Evolutionary conservation across 768 basidiomycete species (phyloP), one percentile per base, ranked within the genome.

Genomic region (Tulasnella sp.): DNA sequence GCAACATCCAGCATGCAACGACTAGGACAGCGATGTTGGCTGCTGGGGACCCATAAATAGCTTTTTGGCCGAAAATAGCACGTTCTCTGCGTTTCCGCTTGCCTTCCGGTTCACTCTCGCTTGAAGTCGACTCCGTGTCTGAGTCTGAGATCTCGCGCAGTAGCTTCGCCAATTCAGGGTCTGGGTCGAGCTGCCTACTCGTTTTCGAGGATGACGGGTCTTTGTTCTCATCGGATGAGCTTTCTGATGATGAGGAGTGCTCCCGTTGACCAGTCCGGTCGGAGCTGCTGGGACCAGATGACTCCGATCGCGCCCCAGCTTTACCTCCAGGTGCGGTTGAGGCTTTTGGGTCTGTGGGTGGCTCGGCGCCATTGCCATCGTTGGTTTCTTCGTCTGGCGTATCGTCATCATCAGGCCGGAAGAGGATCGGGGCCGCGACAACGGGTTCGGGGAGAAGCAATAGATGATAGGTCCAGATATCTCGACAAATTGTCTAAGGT

Each of bases 391-490:
- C 79, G 79, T 87, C 83, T n/a, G 34, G 15, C 39, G 49, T 52
- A 14, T 37, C 15, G 29, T 69, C 68, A 17, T 15, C 36, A n/a
- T 34, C 68, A 8, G 68, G 15, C 15, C 19, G n/a, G 8, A 5
- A 58, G 52, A 86, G 80, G 77, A 87, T 85, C 12, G 91, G 89
- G 79, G 92, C 92, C 17, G 89, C 83, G 12, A 88, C 86, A 0
- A 88, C 89, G 12, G 89, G 89, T 52, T 85, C 83, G 8, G 88
- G 87, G 19, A 93, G 83, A 22, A 91, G 83, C 64, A 84, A 84
- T n/a, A 95, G 84, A 82, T 93, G 86, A 3, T 93, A 83, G 0
- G 89, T 87, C 94, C 93, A 95, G n/a, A 93, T 76, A 80, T 95
- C 93, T 79, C 89, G 86, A 81, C 92, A 94, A 37, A 93, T 83